Percentiles rank a stretch among this genome's conserved stretches.
Evolutionary conservation across 768 basidiomycete species (phyloP).

Genomic region (Asterophora lycoperdoides): DNA sequence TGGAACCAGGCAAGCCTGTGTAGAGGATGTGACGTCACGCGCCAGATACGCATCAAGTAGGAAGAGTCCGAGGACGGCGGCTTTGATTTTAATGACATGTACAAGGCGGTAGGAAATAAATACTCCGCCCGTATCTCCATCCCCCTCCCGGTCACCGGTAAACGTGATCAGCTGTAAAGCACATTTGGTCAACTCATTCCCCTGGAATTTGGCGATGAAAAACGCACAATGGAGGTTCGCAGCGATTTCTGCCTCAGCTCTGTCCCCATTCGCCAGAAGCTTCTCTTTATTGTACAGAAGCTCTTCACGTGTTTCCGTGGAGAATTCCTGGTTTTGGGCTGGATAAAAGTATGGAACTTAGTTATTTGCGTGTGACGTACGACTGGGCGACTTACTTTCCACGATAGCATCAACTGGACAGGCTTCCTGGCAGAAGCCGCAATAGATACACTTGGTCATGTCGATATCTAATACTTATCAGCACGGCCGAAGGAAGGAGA

Average conservation of each 20-base stretch:
- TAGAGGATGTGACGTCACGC: constrained; percentile 15
- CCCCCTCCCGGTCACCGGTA: constrained; percentile 54
- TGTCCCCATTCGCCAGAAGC: constrained; percentile 91
- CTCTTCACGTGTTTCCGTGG: constrained; percentile 97
- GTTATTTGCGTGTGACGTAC: background rate
- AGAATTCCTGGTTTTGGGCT: constrained; percentile 98
- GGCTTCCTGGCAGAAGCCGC: constrained; percentile 99
- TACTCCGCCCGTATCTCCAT: constrained; percentile 15
- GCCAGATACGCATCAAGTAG: background rate
- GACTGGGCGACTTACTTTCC: constrained; percentile 65
- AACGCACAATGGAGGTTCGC: constrained; percentile 79
- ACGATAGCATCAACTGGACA: constrained; percentile 99
- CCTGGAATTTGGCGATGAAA: constrained; percentile 9
- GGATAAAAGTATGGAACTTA: background rate
- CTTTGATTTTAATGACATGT: constrained; percentile 15
- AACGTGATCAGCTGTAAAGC: constrained; percentile 71
- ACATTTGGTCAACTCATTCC: constrained; percentile 18
- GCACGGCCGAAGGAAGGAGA: constrained; percentile 4
- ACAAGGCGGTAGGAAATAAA: constrained; percentile 15
- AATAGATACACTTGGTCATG: constrained; percentile 99
- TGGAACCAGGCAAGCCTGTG: constrained; percentile 4
- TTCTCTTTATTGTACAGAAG: constrained; percentile 99
- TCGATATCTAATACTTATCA: constrained; percentile 71
- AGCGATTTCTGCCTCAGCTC: constrained; percentile 96
- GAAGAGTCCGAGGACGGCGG: too few relatives aligned